Evolutionary conservation across 2,329 filamentous ascomycete genomes (phyloP).

Genomic region (Penicillium capsulatum): DNA sequence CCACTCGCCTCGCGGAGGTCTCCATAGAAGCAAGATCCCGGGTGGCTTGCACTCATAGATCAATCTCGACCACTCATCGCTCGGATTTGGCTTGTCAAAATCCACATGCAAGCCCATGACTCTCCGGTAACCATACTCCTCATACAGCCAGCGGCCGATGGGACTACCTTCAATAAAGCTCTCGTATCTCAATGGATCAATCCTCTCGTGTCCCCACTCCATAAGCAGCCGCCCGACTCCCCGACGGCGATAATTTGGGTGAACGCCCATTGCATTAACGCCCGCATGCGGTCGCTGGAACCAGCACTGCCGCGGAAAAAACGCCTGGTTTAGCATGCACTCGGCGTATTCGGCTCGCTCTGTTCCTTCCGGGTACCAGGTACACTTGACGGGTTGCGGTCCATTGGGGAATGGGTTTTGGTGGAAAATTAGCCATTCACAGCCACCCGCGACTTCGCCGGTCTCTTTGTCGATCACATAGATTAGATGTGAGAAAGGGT

Average conservation of each 20-base stretch:
- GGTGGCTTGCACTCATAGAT: constrained; percentile 15
- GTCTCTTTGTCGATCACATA: constrained; percentile 15
- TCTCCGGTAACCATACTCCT: constrained; percentile 14
- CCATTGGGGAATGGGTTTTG: constrained; percentile 16
- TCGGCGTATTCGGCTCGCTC: constrained; percentile 15
- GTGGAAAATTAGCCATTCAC: constrained; percentile 18
- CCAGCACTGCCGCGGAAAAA: constrained; percentile 14
- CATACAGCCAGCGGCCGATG: constrained; percentile 16
- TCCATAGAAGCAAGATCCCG: constrained; percentile 16
- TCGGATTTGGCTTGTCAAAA: constrained; percentile 14
- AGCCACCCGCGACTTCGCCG: constrained; percentile 12
- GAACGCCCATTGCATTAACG: constrained; percentile 17
- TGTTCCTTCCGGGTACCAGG: constrained; percentile 17
- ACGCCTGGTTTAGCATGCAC: constrained; percentile 9
- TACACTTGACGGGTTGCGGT: constrained; percentile 14
- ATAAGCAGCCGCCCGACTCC: constrained; percentile 14
- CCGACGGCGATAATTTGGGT: constrained; percentile 13
- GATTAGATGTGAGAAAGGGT: constrained; percentile 12
- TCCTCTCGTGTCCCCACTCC: constrained; percentile 16
- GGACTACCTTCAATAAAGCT: constrained; percentile 16
- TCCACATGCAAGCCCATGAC: constrained; percentile 13
- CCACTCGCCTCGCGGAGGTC: constrained; percentile 16
- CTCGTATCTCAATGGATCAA: constrained; percentile 16
- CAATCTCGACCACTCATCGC: constrained; percentile 16
- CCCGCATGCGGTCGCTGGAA: constrained; percentile 14